Conservation (phyloP, 176 grass and related monocot genomes). For the Raddia guianensis region DNA sequence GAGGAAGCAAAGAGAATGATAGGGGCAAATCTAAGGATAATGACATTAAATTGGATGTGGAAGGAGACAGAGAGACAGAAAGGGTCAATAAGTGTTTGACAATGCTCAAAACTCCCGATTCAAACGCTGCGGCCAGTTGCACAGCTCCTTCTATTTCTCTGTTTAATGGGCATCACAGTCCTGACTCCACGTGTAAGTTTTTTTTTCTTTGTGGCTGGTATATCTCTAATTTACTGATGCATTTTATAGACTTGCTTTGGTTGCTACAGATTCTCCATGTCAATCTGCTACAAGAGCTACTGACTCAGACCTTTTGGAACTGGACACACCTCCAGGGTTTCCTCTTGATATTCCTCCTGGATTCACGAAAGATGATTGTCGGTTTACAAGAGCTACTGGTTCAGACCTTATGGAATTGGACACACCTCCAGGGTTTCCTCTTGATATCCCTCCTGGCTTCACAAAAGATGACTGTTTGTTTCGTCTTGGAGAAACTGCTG, state of each 20-base stretch:
- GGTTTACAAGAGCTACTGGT: not conserved
- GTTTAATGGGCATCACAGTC: not conserved
- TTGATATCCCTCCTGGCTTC: constrained; percentile 43
- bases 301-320: constrained; percentile 32
- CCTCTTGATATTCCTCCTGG: constrained; percentile 39
- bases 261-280: constrained; percentile 28
- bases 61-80: constrained; percentile 31
- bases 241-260: constrained; percentile 15
- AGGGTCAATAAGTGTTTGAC: not conserved
- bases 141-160: constrained; percentile 33
- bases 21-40: constrained; percentile 21
- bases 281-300: constrained; percentile 27
- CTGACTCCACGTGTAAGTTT: constrained; percentile 15
- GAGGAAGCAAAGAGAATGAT: constrained; percentile 18
- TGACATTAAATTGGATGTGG: constrained; percentile 47
- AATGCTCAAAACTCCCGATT: constrained; percentile 30
- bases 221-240: constrained; percentile 19
- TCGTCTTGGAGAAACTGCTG: constrained; percentile 10
- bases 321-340: constrained; percentile 33
- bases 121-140: constrained; percentile 17
- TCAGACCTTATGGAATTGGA: constrained; percentile 32
- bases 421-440: constrained; percentile 19
- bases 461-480: constrained; percentile 4
- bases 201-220: not conserved
- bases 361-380: constrained; percentile 25